phyloP scores from a whole-genome alignment of 306 rosid species.

The Gleditsia sinensis region DNA sequence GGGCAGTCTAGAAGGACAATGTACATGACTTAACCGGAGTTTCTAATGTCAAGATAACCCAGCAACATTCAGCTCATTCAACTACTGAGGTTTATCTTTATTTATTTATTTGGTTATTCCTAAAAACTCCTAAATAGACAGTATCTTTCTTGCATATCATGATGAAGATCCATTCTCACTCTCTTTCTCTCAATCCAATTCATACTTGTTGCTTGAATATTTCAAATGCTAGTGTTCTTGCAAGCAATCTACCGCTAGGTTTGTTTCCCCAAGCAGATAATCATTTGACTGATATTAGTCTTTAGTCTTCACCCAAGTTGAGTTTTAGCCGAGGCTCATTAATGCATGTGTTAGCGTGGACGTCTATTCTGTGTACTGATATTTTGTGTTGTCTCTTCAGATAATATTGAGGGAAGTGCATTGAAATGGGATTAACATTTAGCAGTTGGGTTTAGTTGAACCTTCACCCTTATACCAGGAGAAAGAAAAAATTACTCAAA shows the following conservation, averaged over 20 bases:
- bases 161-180: background rate
- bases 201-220: background rate
- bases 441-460: no score
- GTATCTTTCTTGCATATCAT: background rate
- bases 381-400: background rate
- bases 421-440: no score
- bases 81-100: background rate
- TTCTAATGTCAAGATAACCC: slow-evolving; percentile 18
- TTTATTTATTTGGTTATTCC: background rate
- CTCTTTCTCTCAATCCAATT: background rate
- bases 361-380: background rate
- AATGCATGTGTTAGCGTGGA: background rate
- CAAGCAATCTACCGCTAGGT: background rate
- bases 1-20: slow-evolving; percentile 37
- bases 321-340: background rate
- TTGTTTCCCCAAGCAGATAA: background rate
- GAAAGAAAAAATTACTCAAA: no score
- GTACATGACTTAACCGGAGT: slow-evolving; percentile 19
- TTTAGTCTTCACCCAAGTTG: background rate
- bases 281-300: background rate
- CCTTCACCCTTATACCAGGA: no score
- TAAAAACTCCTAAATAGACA: background rate
- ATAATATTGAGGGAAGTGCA: no score
- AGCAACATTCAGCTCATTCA: slow-evolving; percentile 12
- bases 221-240: no score